phyloP scores from a whole-genome alignment of 2,329 filamentous ascomycete genomes.

The Diaporthe vexans region DNA sequence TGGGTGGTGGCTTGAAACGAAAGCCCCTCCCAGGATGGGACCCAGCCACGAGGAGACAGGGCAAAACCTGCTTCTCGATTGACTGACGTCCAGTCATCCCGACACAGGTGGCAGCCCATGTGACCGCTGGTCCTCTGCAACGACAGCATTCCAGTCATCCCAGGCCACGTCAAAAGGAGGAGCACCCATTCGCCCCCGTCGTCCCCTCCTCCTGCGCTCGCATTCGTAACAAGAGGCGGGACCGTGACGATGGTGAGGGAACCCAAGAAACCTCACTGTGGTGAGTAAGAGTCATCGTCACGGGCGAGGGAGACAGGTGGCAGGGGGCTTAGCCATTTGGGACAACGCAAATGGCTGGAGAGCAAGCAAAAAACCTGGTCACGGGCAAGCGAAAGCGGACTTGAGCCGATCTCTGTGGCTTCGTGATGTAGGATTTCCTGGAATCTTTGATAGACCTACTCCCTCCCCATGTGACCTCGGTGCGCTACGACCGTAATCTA shows the following conservation, averaged over 20 bases:
- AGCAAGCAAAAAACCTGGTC: constrained; percentile 8
- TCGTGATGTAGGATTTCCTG: neutral
- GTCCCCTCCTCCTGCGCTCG: neutral
- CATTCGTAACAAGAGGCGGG: constrained; percentile 28
- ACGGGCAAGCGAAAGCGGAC: constrained; percentile 21
- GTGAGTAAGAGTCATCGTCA: constrained; percentile 38
- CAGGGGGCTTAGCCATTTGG: neutral
- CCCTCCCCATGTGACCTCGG: constrained; percentile 28
- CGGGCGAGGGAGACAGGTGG: constrained; percentile 16
- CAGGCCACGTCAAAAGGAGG: constrained; percentile 29
- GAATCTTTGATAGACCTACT: constrained; percentile 28
- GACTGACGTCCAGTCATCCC: constrained; percentile 36
- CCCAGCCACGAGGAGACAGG: constrained; percentile 28
- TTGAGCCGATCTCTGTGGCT: constrained; percentile 26
- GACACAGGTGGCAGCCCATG: constrained; percentile 34
- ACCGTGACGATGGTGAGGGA: constrained; percentile 10
- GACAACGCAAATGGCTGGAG: constrained; percentile 1
- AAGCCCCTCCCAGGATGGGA: constrained; percentile 16
- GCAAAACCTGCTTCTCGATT: constrained; percentile 37
- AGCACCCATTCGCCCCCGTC: neutral
- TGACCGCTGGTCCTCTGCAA: constrained; percentile 16
- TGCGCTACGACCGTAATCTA: constrained; percentile 9
- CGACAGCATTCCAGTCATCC: constrained; percentile 29
- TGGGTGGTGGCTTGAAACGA: constrained; percentile 36
- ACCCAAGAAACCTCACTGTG: neutral